Evolutionary conservation across 306 rosid genomes (phyloP).

Genomic region (Cucurbita pepo): DNA sequence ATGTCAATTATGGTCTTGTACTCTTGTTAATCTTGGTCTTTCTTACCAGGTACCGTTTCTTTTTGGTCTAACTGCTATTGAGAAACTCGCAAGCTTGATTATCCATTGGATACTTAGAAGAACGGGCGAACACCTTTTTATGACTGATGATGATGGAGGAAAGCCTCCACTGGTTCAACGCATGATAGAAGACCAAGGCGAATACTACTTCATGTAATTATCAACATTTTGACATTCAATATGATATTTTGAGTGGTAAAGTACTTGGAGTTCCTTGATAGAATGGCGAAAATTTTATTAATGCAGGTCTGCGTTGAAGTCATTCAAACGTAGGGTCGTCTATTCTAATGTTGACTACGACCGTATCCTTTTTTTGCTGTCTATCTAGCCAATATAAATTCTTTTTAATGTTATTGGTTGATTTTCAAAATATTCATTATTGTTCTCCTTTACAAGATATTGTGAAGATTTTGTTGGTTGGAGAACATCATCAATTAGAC

Average conservation of each 20-base stretch:
- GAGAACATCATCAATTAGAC: conserved; percentile 89
- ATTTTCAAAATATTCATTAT: background rate
- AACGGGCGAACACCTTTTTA: conserved; percentile 95
- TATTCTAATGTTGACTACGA: conserved; percentile 87
- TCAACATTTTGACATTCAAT: background rate
- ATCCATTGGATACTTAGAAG: conserved; percentile 91
- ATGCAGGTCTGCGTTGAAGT: conserved; percentile 77
- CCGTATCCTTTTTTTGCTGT: conserved; percentile 47
- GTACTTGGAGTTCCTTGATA: conserved; percentile 6
- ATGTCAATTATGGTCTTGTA: background rate
- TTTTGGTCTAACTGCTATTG: conserved; percentile 75
- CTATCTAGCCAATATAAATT: background rate
- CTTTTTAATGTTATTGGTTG: background rate
- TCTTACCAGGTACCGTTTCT: conserved; percentile 84
- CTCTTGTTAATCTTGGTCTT: background rate
- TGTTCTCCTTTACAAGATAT: conserved; percentile 27
- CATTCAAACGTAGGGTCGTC: conserved; percentile 54
- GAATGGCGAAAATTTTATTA: conserved; percentile 4
- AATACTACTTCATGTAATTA: conserved; percentile 59
- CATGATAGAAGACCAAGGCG: conserved; percentile 60
- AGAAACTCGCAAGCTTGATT: conserved; percentile 56
- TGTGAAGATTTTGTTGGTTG: conserved; percentile 83
- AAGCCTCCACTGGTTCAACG: conserved; percentile 85
- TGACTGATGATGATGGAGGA: conserved; percentile 64
- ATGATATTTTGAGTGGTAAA: background rate